Evolutionary conservation across 1,284 basidiomycete genomes (phyloP).

Genomic region (Exsudoporus floridanus): DNA sequence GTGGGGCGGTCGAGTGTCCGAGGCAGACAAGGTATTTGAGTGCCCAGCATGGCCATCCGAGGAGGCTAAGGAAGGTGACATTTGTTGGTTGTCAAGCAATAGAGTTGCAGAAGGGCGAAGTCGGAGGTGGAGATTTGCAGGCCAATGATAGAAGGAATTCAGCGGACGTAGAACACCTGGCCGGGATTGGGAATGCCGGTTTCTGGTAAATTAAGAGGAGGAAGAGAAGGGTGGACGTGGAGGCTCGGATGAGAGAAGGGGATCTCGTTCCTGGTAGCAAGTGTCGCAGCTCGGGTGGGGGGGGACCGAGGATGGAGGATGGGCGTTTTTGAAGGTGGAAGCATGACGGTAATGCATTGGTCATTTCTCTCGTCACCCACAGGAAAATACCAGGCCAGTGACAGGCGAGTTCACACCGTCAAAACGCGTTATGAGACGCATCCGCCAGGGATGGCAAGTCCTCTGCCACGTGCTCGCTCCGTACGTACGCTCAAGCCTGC

Average conservation of each 20-base stretch:
- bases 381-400: slow-evolving; percentile 22
- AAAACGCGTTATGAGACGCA: slow-evolving; percentile 18
- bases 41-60: background rate
- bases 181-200: slow-evolving; percentile 20
- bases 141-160: slow-evolving; percentile 22
- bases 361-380: slow-evolving; percentile 31
- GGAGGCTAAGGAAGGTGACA: slow-evolving; percentile 32
- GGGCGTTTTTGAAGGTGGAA: slow-evolving; percentile 25
- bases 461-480: slow-evolving; percentile 24
- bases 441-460: slow-evolving; percentile 5
- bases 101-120: slow-evolving; percentile 21
- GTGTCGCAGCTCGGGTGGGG: background rate
- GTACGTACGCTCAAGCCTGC: slow-evolving; percentile 13
- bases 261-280: slow-evolving; percentile 21
- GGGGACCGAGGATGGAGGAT: background rate
- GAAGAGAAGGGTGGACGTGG: slow-evolving; percentile 4
- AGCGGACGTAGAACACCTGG: slow-evolving; percentile 12
- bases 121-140: slow-evolving; percentile 33
- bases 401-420: slow-evolving; percentile 30
- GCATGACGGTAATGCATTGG: slow-evolving; percentile 27
- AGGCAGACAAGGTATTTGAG: slow-evolving; percentile 31
- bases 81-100: slow-evolving; percentile 37
- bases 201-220: slow-evolving; percentile 20
- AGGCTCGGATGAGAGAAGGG: slow-evolving; percentile 26
- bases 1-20: background rate